A percentile compares a stretch with the other conserved stretches of the same genome.
Evolutionary conservation across 371 early-diverging fungal species (phyloP).

Genomic region (Mortierella sp.): DNA sequence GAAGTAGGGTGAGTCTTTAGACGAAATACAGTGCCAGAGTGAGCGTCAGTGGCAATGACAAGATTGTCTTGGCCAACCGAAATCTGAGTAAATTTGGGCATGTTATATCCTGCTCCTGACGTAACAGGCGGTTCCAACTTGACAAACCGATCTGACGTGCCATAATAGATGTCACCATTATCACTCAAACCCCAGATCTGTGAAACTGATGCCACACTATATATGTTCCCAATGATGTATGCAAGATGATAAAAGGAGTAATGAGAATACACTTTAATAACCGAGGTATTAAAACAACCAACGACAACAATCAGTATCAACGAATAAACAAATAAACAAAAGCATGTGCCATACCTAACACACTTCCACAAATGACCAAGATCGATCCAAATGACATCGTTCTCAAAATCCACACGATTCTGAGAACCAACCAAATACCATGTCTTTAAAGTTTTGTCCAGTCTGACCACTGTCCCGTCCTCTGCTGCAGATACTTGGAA

Average conservation of each 20-base stretch:
- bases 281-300: no score
- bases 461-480: conserved; percentile 52
- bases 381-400: conserved; percentile 51
- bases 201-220: conserved; percentile 48
- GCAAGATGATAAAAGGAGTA: no score
- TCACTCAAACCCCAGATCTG: conserved; percentile 53
- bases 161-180: conserved; percentile 42
- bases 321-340: not conserved
- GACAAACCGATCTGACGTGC: conserved; percentile 40
- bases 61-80: conserved; percentile 41
- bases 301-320: not conserved
- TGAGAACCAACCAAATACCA: conserved; percentile 52
- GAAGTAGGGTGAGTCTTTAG: conserved; percentile 33
- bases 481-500: conserved; percentile 42
- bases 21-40: conserved; percentile 45
- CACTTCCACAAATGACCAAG: conserved; percentile 51
- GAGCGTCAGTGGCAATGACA: conserved; percentile 44
- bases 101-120: conserved; percentile 38
- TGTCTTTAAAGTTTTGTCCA: conserved; percentile 30
- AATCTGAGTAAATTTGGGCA: conserved; percentile 37
- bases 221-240: no score
- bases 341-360: conserved; percentile 27
- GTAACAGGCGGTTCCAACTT: conserved; percentile 32
- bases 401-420: conserved; percentile 39
- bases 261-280: no score